Evolutionary conservation across 2,329 filamentous ascomycete species (phyloP).

Genomic region (Beauveria sp.): DNA sequence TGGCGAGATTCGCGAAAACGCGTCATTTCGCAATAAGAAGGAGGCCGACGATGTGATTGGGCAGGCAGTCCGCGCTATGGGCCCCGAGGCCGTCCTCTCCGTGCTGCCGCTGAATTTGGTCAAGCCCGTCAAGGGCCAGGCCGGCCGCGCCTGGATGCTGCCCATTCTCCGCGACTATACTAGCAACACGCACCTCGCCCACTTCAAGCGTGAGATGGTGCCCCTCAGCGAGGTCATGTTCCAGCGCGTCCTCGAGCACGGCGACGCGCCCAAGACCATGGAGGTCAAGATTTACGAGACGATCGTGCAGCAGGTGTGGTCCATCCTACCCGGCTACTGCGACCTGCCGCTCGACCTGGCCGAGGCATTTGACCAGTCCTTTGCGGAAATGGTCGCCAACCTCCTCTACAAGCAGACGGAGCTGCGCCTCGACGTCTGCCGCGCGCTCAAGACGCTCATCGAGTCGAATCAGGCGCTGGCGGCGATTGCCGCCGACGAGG

Average conservation of each 20-base stretch:
- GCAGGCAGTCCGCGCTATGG: slow-evolving; percentile 82
- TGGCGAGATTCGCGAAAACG: slow-evolving; percentile 79
- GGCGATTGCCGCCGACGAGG: slow-evolving; percentile 57
- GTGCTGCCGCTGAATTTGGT: slow-evolving; percentile 81
- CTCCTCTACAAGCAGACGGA: slow-evolving; percentile 89
- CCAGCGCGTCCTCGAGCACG: slow-evolving; percentile 78
- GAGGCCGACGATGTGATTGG: slow-evolving; percentile 88
- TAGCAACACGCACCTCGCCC: slow-evolving; percentile 76
- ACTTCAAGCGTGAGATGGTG: slow-evolving; percentile 81
- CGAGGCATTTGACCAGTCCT: slow-evolving; percentile 73
- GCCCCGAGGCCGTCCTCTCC: slow-evolving; percentile 72
- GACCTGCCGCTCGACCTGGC: slow-evolving; percentile 76
- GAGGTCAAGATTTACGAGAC: slow-evolving; percentile 98
- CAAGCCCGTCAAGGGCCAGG: slow-evolving; percentile 66
- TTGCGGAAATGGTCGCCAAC: slow-evolving; percentile 87
- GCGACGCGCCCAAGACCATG: slow-evolving; percentile 78
- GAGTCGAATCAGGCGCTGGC: slow-evolving; percentile 85
- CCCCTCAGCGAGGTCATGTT: slow-evolving; percentile 87
- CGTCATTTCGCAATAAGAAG: slow-evolving; percentile 88
- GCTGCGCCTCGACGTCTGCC: slow-evolving; percentile 79
- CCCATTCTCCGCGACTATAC: slow-evolving; percentile 85
- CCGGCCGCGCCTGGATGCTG: slow-evolving; percentile 89
- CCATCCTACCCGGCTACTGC: slow-evolving; percentile 87
- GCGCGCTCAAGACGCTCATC: slow-evolving; percentile 75
- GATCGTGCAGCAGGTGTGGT: slow-evolving; percentile 92